These are phyloP conservation scores for Chamaecyparis obtusa DNA, from an alignment of 75 land plant genomes.

Conservation along the genomic window DNA sequence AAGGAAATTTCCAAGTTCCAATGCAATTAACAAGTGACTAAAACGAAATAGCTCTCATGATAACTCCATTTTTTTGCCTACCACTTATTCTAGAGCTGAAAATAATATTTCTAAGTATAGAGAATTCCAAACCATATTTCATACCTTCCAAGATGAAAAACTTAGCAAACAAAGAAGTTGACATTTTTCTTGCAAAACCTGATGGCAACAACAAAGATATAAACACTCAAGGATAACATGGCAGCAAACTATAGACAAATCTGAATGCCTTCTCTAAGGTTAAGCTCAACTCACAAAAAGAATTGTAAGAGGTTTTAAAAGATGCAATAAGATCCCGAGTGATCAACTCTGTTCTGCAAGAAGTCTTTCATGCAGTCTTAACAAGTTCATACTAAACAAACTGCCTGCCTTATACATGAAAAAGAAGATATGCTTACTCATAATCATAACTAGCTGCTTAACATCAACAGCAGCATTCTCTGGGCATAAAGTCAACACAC, in stretches of 20 bases:
- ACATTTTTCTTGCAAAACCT: conserved; percentile 3
- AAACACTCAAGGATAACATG: background rate
- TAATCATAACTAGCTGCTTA: background rate
- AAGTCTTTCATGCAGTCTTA: background rate
- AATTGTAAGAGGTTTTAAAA: background rate
- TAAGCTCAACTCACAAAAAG: background rate
- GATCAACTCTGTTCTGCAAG: conserved; percentile 7
- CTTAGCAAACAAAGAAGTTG: background rate
- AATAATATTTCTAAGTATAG: background rate
- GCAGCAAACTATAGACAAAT: background rate
- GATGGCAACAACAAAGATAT: background rate
- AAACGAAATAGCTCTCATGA: background rate
- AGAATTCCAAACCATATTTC: background rate
- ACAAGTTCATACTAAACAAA: background rate
- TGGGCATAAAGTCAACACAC: background rate
- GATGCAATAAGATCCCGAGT: background rate
- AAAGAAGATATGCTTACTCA: background rate
- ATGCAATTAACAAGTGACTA: background rate
- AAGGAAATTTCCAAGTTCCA: background rate
- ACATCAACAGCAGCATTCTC: conserved; percentile 8
- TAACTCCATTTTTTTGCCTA: conserved; percentile 1
- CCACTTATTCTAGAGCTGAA: background rate
- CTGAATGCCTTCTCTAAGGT: background rate
- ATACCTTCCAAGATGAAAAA: background rate
- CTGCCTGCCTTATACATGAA: background rate